Evolutionary conservation across 176 grass and related monocot species (phyloP).

Genomic region (Oryza glaberrima): DNA sequence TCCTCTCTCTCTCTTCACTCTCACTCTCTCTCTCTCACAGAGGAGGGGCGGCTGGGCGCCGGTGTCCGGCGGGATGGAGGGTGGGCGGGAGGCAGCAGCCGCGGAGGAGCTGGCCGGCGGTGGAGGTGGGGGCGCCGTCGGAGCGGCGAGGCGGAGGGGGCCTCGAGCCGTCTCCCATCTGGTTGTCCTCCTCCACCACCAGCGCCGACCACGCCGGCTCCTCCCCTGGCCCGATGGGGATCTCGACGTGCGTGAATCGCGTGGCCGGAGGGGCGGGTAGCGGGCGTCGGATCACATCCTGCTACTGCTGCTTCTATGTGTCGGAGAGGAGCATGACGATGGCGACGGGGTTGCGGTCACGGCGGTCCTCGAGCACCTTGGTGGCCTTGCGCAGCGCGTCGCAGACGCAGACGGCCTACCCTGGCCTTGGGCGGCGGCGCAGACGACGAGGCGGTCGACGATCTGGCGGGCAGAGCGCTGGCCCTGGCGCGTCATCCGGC

Average conservation of each 20-base stretch:
- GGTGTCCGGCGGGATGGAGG: too few relatives aligned
- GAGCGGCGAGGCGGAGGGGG: too few relatives aligned
- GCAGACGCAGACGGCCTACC: conserved; percentile 47
- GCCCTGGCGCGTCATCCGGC: conserved; percentile 77
- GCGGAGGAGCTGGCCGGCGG: too few relatives aligned
- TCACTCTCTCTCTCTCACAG: too few relatives aligned
- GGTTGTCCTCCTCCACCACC: not conserved
- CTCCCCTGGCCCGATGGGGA: conserved; percentile 52
- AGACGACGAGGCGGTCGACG: conserved; percentile 77
- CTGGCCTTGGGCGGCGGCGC: conserved; percentile 45
- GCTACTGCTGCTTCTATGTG: conserved; percentile 40
- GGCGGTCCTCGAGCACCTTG: conserved; percentile 88
- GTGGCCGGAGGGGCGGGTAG: conserved; percentile 46
- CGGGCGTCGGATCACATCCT: conserved; percentile 33
- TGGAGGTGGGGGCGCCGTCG: too few relatives aligned
- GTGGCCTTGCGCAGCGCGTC: conserved; percentile 91
- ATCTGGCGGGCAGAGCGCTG: conserved; percentile 81
- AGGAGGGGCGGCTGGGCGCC: too few relatives aligned
- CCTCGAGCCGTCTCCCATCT: not conserved
- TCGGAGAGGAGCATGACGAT: conserved; percentile 96
- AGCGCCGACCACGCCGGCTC: conserved; percentile 34
- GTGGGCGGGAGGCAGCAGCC: too few relatives aligned
- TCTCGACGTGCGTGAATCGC: conserved; percentile 82
- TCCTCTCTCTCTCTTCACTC: too few relatives aligned
- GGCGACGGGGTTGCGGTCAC: conserved; percentile 80